phyloP scores from a whole-genome alignment of 441 rosid species.

The Gossypium aridum region DNA sequence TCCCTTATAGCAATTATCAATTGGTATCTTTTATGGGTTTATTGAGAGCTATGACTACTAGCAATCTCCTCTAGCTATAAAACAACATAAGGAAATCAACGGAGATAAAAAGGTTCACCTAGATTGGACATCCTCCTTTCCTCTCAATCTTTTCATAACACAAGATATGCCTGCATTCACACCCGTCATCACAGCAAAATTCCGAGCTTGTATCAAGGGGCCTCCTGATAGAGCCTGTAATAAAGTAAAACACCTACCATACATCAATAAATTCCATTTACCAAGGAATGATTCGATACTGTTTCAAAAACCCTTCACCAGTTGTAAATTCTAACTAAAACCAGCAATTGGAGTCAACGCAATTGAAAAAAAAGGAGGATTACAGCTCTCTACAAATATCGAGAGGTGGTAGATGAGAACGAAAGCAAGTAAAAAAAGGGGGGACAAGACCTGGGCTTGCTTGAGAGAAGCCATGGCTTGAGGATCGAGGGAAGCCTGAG shows the following conservation, averaged over 20 bases:
- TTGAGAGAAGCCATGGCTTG: slow-evolving; percentile 78
- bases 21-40: neutral
- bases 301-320: neutral
- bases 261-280: neutral
- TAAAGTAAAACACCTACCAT: slow-evolving; percentile 1
- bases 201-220: slow-evolving; percentile 89
- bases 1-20: neutral
- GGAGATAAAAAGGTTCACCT: slow-evolving; percentile 34
- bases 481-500: slow-evolving; percentile 39
- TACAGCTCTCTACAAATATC: too few species aligned
- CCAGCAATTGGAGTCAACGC: too few species aligned
- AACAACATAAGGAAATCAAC: neutral
- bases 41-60: neutral
- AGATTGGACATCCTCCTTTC: slow-evolving; percentile 90
- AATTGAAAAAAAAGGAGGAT: too few species aligned
- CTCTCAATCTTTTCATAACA: slow-evolving; percentile 80
- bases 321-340: neutral
- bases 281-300: neutral
- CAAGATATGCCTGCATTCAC: slow-evolving; percentile 87
- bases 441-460: slow-evolving; percentile 68
- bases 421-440: neutral
- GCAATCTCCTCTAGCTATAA: neutral
- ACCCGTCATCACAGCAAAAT: slow-evolving; percentile 89
- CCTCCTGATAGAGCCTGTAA: slow-evolving; percentile 81
- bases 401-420: too few species aligned